phyloP scores from a whole-genome alignment of 2,329 filamentous ascomycete species.

The Xylaria sp. region DNA sequence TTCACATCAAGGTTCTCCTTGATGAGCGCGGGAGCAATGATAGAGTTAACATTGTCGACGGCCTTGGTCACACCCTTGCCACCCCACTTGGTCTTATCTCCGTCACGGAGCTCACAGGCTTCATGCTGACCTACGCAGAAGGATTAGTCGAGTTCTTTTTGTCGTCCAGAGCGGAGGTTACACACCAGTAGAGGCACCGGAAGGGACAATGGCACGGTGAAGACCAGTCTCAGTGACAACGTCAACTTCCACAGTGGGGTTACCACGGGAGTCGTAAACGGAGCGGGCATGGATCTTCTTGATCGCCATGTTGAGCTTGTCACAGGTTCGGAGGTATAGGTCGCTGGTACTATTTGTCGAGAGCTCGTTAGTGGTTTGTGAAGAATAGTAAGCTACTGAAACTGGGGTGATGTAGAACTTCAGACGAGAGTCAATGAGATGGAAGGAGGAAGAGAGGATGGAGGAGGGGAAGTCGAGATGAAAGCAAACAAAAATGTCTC shows the following conservation, averaged over 20 bases:
- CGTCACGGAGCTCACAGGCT: slow-evolving; percentile 90
- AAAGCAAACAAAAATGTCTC: slow-evolving; percentile 27
- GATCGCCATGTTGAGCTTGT: slow-evolving; percentile 78
- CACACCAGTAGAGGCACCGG: slow-evolving; percentile 92
- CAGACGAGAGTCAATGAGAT: not conserved
- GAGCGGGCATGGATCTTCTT: slow-evolving; percentile 91
- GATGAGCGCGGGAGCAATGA: slow-evolving; percentile 84
- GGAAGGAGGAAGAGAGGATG: not conserved
- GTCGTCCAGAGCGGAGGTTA: slow-evolving; percentile 45
- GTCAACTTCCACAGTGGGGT: slow-evolving; percentile 99
- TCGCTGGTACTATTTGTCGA: slow-evolving; percentile 25
- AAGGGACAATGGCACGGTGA: slow-evolving; percentile 97
- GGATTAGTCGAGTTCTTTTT: slow-evolving; percentile 40
- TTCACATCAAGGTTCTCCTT: slow-evolving; percentile 86
- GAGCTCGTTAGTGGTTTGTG: slow-evolving; percentile 16
- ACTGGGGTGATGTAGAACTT: not conserved
- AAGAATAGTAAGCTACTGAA: slow-evolving; percentile 3
- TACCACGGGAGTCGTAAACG: slow-evolving; percentile 98
- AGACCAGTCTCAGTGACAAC: slow-evolving; percentile 95
- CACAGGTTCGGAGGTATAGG: not conserved
- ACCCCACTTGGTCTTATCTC: slow-evolving; percentile 85
- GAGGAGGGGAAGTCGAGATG: not conserved
- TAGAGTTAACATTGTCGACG: slow-evolving; percentile 84
- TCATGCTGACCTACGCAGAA: slow-evolving; percentile 79
- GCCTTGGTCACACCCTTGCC: slow-evolving; percentile 91